These are phyloP conservation scores for Penicillium arizonense DNA, from an alignment of 495 filamentous ascomycete species.

Conservation along the genomic window DNA sequence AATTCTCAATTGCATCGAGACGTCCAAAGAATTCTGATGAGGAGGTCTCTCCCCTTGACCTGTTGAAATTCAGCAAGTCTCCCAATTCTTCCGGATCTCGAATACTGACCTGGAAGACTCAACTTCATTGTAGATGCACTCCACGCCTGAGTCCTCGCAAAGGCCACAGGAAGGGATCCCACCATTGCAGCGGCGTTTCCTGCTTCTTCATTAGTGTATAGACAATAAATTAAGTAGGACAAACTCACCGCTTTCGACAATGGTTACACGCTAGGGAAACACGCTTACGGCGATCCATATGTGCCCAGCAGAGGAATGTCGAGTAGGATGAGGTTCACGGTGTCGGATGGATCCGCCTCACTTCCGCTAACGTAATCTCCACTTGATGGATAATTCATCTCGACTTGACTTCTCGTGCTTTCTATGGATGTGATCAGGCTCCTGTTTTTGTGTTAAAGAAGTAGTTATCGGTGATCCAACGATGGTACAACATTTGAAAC, in stretches of 20 bases:
- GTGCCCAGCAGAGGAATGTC: too few species aligned
- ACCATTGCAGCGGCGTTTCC: constrained; percentile 8
- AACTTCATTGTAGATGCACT: constrained; percentile 5
- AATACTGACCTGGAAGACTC: background rate
- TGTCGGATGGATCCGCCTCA: too few species aligned
- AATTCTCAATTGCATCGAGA: constrained; percentile 5
- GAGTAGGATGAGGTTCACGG: too few species aligned
- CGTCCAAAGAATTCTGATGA: constrained; percentile 3
- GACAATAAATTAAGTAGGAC: background rate
- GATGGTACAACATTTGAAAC: too few species aligned
- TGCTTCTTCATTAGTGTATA: background rate
- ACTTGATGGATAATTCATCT: too few species aligned
- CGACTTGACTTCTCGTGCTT: too few species aligned
- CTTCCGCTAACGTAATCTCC: too few species aligned
- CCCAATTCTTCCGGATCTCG: too few species aligned
- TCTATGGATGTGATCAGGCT: too few species aligned
- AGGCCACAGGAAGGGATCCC: constrained; percentile 1
- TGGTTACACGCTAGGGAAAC: constrained; percentile 1
- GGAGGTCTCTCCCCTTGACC: background rate
- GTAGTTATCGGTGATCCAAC: too few species aligned
- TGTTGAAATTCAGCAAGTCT: background rate
- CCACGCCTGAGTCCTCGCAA: constrained; percentile 1
- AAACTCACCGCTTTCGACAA: background rate
- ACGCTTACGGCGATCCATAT: background rate
- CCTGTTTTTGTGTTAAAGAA: too few species aligned